These are phyloP conservation scores for Rosa chinensis DNA, from an alignment of 306 rosid genomes.

Conservation along the genomic window DNA sequence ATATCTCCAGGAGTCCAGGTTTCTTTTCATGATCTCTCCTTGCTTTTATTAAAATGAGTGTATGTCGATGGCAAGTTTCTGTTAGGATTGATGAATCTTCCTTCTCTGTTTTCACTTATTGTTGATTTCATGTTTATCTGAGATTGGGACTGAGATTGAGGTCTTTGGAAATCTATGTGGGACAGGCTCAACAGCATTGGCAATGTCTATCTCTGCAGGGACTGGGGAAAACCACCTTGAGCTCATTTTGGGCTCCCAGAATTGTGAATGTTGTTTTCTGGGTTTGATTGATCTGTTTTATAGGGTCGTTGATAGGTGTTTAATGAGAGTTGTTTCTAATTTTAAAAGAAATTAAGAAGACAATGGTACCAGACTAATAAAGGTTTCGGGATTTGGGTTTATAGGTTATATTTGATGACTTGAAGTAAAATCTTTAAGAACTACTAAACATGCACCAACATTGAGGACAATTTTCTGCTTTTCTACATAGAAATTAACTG, in stretches of 20 bases:
- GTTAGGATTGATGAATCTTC: neutral
- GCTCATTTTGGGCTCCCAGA: constrained; percentile 40
- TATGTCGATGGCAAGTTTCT: neutral
- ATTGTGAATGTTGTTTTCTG: neutral
- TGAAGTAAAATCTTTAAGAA: neutral
- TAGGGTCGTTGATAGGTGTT: neutral
- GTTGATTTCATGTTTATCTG: neutral
- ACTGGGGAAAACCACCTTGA: constrained; percentile 77
- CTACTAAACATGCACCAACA: neutral
- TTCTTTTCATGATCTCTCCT: neutral
- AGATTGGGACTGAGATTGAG: constrained; percentile 64
- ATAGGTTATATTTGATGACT: neutral
- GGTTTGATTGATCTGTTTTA: constrained; percentile 2
- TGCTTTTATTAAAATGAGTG: neutral
- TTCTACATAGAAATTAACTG: neutral
- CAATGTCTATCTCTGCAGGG: constrained; percentile 76
- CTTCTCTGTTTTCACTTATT: neutral
- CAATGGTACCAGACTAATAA: neutral
- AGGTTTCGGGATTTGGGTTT: neutral
- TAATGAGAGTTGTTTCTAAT: neutral
- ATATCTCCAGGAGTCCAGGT: neutral
- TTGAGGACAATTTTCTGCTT: neutral
- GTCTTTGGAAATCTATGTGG: constrained; percentile 70
- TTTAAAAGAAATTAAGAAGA: neutral
- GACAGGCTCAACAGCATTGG: constrained; percentile 73